Conservation (phyloP, 768 basidiomycete genomes). For the Podaxis sp. region DNA sequence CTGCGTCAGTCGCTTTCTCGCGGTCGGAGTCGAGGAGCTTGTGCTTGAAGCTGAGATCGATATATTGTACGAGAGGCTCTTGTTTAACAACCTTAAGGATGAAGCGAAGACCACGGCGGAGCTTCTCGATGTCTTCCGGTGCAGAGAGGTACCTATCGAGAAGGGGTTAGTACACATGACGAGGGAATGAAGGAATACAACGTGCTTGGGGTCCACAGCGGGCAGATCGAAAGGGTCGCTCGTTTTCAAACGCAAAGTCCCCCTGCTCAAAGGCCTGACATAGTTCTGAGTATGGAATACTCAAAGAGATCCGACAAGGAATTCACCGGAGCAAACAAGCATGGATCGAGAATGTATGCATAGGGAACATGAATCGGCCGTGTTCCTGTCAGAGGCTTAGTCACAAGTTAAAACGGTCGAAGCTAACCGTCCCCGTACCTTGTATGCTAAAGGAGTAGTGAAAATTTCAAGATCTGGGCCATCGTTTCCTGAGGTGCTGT, state of each 20-base stretch:
- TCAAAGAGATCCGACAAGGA: neutral
- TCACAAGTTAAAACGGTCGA: neutral
- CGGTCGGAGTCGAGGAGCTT: conserved; percentile 36
- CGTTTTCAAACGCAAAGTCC: conserved; percentile 36
- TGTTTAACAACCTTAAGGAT: conserved; percentile 34
- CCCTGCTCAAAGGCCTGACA: conserved; percentile 38
- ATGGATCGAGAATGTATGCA: conserved; percentile 40
- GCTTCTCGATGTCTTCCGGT: conserved; percentile 36
- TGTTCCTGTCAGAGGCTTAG: conserved; percentile 29
- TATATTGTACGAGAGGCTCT: conserved; percentile 31
- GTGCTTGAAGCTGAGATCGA: conserved; percentile 31
- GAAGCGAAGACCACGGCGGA: conserved; percentile 37
- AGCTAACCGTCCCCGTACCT: conserved; percentile 20
- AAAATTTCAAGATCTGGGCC: conserved; percentile 46
- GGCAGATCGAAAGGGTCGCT: conserved; percentile 37
- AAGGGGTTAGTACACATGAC: neutral
- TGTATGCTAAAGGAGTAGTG: conserved; percentile 39
- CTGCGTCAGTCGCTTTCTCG: conserved; percentile 35
- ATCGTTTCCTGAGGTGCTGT: conserved; percentile 38
- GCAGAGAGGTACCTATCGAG: conserved; percentile 36
- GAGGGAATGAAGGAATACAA: neutral
- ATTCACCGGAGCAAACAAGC: conserved; percentile 35
- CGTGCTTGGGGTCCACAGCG: conserved; percentile 38
- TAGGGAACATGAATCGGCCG: conserved; percentile 33
- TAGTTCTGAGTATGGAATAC: neutral